These are phyloP conservation scores for Artemisia argyi DNA, from an alignment of 129 eudicot genomes.

Conservation along the genomic window DNA sequence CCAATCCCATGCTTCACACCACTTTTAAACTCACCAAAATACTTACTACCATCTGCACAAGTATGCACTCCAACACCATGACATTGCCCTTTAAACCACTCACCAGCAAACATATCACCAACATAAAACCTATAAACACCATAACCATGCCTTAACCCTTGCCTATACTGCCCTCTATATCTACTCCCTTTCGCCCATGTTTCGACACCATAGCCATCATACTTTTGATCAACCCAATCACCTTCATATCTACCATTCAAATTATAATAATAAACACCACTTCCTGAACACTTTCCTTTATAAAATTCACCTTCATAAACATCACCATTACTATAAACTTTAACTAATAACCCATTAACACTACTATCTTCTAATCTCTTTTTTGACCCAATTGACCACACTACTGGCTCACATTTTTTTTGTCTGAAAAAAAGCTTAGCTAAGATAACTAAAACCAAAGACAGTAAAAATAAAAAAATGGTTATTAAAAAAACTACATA, in stretches of 20 bases:
- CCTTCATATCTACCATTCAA: constrained; percentile 90
- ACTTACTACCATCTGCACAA: constrained; percentile 74
- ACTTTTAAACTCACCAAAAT: constrained; percentile 70
- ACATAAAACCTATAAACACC: constrained; percentile 74
- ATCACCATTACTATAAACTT: constrained; percentile 70
- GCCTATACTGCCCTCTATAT: constrained; percentile 78
- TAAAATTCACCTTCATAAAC: constrained; percentile 86
- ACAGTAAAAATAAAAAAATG: constrained; percentile 25
- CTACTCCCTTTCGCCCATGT: constrained; percentile 92
- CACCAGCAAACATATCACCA: constrained; percentile 82
- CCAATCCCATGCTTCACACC: constrained; percentile 71
- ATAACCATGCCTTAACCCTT: constrained; percentile 81
- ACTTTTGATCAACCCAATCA: constrained; percentile 84
- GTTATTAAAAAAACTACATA: constrained; percentile 37
- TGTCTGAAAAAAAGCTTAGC: constrained; percentile 28
- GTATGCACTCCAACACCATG: constrained; percentile 69
- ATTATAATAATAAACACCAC: constrained; percentile 79
- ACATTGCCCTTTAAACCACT: constrained; percentile 73
- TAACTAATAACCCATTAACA: constrained; percentile 47
- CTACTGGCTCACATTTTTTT: constrained; percentile 39
- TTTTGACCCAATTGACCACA: constrained; percentile 76
- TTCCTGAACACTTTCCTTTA: constrained; percentile 76
- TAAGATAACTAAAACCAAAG: constrained; percentile 35
- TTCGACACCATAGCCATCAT: constrained; percentile 82
- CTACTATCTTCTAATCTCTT: constrained; percentile 27